Evolutionary conservation across 108 stramenopile genomes (phyloP), one percentile per base, ranked within the genome.

Genomic region (Cyclostephanos tholiformis): DNA sequence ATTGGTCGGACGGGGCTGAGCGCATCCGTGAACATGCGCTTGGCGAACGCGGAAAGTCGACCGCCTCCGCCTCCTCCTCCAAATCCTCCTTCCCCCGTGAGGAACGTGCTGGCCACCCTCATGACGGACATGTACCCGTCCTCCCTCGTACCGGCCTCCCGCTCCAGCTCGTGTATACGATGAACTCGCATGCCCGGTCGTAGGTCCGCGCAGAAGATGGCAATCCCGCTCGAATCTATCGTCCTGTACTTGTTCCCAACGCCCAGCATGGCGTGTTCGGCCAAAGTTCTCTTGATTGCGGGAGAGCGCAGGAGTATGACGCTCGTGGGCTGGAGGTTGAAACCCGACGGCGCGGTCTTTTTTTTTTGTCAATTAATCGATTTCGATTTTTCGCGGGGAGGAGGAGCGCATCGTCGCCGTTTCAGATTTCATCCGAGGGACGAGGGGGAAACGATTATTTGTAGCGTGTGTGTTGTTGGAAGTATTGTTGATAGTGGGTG

Each of bases 311-410:
- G 88, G 50, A 94, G 65, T 27, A 94, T 72, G 12, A 91, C 74
- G 70, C 91, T 89, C n/a, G 86, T 90, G n/a, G 93, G 93, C 66
- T 91, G 90, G 23, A 94, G 69, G 60, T 94, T 94, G 77, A 94
- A 94, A 20, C 90, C 87, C 10, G 89, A 89, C 22, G 93, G 93
- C 29, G 93, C 77, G 65, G 88, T 80, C 89, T 90, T 69, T 35
- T 41, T 36, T n/a, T 6, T 38, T 25, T 57, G 4, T 4, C 25
- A 32, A 29, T 58, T n/a, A 5, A 29, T 38, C 10, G 48, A 30
- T 41, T 32, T 29, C 20, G 19, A 30, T 50, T n/a, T n/a, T n/a
- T n/a, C n/a, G n/a, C n/a, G n/a, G n/a, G 1, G 67, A 14, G 12
- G 48, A 0, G 16, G 32, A 59, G 32, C 38, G 50, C 36, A 0